Evolutionary conservation across 75 land plant species (phyloP).

Genomic region (Adiantum capillusveneris): DNA sequence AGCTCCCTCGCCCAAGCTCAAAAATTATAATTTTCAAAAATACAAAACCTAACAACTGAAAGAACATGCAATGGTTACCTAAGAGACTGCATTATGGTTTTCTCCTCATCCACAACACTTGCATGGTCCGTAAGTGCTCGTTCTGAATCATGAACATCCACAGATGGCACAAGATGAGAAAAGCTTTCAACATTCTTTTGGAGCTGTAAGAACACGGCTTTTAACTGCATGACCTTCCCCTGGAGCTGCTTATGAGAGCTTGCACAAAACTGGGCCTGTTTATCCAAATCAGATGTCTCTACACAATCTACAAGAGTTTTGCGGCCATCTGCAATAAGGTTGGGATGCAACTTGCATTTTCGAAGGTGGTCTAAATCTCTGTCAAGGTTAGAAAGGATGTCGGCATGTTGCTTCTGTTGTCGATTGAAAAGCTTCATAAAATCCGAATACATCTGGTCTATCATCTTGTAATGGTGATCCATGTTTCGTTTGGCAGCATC

Average conservation of each 20-base stretch:
- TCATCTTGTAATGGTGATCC: conserved; percentile 49
- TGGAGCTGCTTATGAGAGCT: conserved; percentile 72
- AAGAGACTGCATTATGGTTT: conserved; percentile 78
- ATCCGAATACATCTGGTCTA: conserved; percentile 54
- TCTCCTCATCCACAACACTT: conserved; percentile 61
- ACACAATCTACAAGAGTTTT: conserved; percentile 76
- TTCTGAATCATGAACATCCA: conserved; percentile 42
- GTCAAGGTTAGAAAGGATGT: conserved; percentile 47
- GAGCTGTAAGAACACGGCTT: conserved; percentile 45
- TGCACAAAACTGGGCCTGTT: conserved; percentile 50
- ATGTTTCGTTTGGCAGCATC: conserved; percentile 70
- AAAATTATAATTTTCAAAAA: too few relatives aligned
- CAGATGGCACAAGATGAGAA: conserved; percentile 31
- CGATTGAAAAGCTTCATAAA: conserved; percentile 55
- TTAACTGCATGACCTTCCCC: conserved; percentile 61
- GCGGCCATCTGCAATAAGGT: conserved; percentile 40
- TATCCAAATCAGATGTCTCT: conserved; percentile 50
- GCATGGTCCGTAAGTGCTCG: conserved; percentile 48
- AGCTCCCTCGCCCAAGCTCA: too few relatives aligned
- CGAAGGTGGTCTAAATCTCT: conserved; percentile 60
- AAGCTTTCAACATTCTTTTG: conserved; percentile 52
- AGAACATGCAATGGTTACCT: conserved; percentile 42
- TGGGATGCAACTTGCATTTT: conserved; percentile 61
- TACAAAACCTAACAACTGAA: too few relatives aligned
- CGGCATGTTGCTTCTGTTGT: conserved; percentile 63